Percentiles rank a stretch among this genome's conserved stretches.
Evolutionary conservation across 192 early-diverging fungal genomes (phyloP).

Genomic region (Backusella morwellensis): DNA sequence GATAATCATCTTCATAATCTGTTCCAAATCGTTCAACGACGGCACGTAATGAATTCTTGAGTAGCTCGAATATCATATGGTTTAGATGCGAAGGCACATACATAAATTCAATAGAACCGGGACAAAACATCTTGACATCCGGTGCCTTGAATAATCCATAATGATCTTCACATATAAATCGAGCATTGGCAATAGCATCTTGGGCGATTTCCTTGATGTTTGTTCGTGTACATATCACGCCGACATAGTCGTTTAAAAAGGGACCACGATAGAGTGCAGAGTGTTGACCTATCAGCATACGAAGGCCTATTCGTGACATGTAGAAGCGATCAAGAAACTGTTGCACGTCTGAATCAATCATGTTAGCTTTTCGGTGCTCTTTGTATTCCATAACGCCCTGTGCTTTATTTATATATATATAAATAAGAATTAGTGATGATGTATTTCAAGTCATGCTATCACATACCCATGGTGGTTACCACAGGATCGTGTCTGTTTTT

Average conservation of each 20-base stretch:
- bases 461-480: constrained; percentile 76
- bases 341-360: constrained; percentile 77
- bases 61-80: constrained; percentile 96
- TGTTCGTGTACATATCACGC: constrained; percentile 90
- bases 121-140: constrained; percentile 72
- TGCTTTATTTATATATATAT: constrained; percentile 41
- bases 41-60: constrained; percentile 95
- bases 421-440: not conserved
- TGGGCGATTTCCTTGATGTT: constrained; percentile 75
- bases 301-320: constrained; percentile 93
- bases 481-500: constrained; percentile 93
- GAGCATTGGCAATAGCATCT: constrained; percentile 91
- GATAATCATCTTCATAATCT: constrained; percentile 79
- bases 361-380: constrained; percentile 39
- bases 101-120: constrained; percentile 84
- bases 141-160: constrained; percentile 81
- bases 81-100: constrained; percentile 94
- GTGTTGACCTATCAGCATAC: constrained; percentile 91
- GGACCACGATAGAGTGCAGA: constrained; percentile 67
- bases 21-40: constrained; percentile 88
- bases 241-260: constrained; percentile 73
- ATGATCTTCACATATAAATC: constrained; percentile 87
- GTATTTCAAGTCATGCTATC: not conserved
- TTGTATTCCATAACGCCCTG: constrained; percentile 94
- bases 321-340: constrained; percentile 94